Percentiles rank a stretch among this genome's conserved stretches.
These are phyloP conservation scores for Neurospora tetrasperma DNA, from an alignment of 495 filamentous ascomycete species.

Conservation along the genomic window DNA sequence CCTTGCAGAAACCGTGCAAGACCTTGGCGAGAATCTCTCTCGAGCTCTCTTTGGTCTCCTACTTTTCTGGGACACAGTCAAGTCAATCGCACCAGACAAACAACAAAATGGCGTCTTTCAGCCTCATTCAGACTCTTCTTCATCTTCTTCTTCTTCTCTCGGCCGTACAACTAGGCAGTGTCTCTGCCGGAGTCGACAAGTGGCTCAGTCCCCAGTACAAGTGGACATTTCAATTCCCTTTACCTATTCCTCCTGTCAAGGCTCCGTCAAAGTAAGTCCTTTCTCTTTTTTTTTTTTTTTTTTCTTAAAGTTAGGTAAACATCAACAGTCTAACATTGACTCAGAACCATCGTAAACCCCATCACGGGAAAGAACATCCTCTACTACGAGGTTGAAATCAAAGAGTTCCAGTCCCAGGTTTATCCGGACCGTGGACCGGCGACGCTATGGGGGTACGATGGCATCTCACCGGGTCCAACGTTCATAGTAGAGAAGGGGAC, in stretches of 20 bases:
- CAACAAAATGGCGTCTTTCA: not conserved
- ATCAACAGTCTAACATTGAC: not conserved
- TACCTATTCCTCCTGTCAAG: constrained; percentile 42
- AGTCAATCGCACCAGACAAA: not conserved
- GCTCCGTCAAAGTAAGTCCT: constrained; percentile 25
- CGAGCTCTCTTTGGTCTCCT: not conserved
- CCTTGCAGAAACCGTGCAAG: not conserved
- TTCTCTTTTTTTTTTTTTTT: too few relatives aligned
- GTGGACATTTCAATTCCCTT: constrained; percentile 33
- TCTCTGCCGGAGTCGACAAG: constrained; percentile 4
- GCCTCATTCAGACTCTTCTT: not conserved
- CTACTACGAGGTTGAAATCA: constrained; percentile 40
- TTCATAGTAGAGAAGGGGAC: constrained; percentile 33
- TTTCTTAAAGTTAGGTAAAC: too few relatives aligned
- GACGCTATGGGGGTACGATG: constrained; percentile 42
- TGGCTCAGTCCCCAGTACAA: constrained; percentile 26
- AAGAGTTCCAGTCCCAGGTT: constrained; percentile 32
- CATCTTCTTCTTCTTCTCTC: not conserved
- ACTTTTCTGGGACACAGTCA: not conserved
- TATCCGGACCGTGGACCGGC: constrained; percentile 38
- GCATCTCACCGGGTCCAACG: constrained; percentile 43
- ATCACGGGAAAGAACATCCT: constrained; percentile 20
- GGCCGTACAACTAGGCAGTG: not conserved
- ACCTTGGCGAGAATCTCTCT: not conserved
- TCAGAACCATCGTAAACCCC: constrained; percentile 20